These are phyloP conservation scores for Psilocybe subaeruginosa DNA, from an alignment of 768 basidiomycete genomes.

Conservation along the genomic window DNA sequence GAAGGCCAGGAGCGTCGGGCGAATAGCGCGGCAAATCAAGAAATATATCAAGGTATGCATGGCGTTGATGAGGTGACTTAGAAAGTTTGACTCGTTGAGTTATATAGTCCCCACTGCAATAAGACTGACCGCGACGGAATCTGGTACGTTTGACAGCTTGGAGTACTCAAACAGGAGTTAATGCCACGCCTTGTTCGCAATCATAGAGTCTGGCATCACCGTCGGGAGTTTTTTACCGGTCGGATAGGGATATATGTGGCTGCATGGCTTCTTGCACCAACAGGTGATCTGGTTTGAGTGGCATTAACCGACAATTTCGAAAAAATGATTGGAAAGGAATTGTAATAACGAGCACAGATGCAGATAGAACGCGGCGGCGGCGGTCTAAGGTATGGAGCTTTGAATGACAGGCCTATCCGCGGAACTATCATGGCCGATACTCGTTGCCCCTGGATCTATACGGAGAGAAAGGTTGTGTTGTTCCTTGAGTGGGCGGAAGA, in stretches of 20 bases:
- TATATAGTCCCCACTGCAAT: slow-evolving; percentile 9
- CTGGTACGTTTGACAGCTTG: slow-evolving; percentile 18
- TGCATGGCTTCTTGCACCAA: not conserved
- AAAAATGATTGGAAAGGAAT: not conserved
- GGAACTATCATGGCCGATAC: slow-evolving; percentile 15
- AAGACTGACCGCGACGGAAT: not conserved
- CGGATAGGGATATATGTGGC: slow-evolving; percentile 12
- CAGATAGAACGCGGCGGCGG: slow-evolving; percentile 25
- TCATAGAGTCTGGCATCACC: slow-evolving; percentile 7
- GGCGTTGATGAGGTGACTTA: not conserved
- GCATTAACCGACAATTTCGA: not conserved
- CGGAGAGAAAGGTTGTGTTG: not conserved
- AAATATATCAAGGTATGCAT: slow-evolving; percentile 10
- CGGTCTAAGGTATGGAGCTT: slow-evolving; percentile 21
- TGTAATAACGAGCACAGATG: slow-evolving; percentile 4
- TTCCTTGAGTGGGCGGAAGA: not conserved
- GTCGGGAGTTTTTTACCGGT: slow-evolving; percentile 10
- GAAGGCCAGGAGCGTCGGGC: slow-evolving; percentile 1
- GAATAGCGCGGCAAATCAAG: slow-evolving; percentile 7
- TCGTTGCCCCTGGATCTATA: not conserved
- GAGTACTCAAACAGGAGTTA: not conserved
- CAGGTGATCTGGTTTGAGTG: slow-evolving; percentile 2
- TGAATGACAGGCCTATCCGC: slow-evolving; percentile 28
- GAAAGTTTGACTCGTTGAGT: not conserved
- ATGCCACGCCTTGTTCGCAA: slow-evolving; percentile 10